These are phyloP conservation scores for Talaromyces thailandensis DNA, from an alignment of 495 filamentous ascomycete species.

Conservation along the genomic window DNA sequence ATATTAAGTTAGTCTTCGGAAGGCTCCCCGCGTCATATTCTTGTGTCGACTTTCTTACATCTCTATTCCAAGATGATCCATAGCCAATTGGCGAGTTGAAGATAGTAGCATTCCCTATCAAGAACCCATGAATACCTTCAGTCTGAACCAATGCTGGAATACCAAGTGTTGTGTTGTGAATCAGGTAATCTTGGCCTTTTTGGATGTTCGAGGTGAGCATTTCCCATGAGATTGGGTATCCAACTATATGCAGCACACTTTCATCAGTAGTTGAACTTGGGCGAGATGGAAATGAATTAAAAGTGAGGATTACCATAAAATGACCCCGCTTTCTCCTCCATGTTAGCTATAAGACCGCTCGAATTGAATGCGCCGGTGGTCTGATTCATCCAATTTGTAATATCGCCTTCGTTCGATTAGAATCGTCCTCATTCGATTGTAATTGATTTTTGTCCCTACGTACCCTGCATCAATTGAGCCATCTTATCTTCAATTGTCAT, in stretches of 20 bases:
- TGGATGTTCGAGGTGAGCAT: conserved; percentile 52
- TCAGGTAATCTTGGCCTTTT: conserved; percentile 53
- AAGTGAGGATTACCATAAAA: conserved; percentile 44
- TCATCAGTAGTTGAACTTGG: neutral
- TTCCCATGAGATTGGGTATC: conserved; percentile 53
- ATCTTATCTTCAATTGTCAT: conserved; percentile 68
- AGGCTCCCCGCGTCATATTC: no score
- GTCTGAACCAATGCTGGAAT: conserved; percentile 63
- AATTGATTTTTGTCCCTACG: neutral
- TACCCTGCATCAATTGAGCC: conserved; percentile 55
- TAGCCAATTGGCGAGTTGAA: conserved; percentile 67
- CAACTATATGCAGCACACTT: conserved; percentile 29
- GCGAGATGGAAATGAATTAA: neutral
- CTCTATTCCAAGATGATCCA: conserved; percentile 55
- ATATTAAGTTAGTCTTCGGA: neutral
- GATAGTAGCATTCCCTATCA: conserved; percentile 62
- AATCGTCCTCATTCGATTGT: neutral
- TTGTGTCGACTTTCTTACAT: conserved; percentile 11
- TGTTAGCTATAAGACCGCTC: conserved; percentile 54
- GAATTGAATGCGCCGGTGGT: conserved; percentile 51
- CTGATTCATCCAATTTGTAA: conserved; percentile 61
- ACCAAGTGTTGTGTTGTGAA: conserved; percentile 53
- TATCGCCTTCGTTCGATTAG: conserved; percentile 35
- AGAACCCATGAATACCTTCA: conserved; percentile 61
- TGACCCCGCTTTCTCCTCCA: conserved; percentile 50